A percentile compares a stretch with the other conserved stretches of the same genome.
phyloP scores from a whole-genome alignment of 257 asterid species.

The Solanum rostratum region DNA sequence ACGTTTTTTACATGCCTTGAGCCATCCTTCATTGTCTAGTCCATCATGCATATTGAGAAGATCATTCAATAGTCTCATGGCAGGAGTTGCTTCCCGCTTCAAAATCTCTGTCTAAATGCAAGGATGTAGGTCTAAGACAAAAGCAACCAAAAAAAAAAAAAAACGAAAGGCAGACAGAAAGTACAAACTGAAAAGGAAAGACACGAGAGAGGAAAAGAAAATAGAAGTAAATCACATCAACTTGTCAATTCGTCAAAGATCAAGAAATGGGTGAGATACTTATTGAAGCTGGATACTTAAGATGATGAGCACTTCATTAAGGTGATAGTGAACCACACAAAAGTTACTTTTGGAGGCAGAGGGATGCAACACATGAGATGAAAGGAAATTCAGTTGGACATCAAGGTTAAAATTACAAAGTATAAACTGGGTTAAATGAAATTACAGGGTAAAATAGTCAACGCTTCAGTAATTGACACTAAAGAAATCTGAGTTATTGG shows the following conservation, averaged over 20 bases:
- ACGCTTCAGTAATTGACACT: not conserved
- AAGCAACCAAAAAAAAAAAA: not conserved
- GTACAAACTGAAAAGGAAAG: not conserved
- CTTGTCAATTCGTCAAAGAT: not conserved
- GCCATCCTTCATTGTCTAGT: slow-evolving; percentile 77
- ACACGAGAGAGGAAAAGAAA: not conserved
- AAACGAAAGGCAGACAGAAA: not conserved
- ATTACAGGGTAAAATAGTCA: not conserved
- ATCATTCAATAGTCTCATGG: slow-evolving; percentile 81
- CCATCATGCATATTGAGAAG: slow-evolving; percentile 89
- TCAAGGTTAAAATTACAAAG: not conserved
- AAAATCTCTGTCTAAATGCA: slow-evolving; percentile 64
- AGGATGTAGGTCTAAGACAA: not conserved
- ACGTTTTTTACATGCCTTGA: slow-evolving; percentile 64
- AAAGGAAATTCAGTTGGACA: not conserved
- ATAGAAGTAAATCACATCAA: not conserved
- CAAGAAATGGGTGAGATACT: not conserved
- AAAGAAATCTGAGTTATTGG: not conserved
- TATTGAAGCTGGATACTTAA: not conserved
- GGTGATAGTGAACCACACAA: not conserved
- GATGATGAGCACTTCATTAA: not conserved
- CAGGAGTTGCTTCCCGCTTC: slow-evolving; percentile 81
- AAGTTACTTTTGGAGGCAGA: not conserved
- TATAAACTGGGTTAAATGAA: not conserved
- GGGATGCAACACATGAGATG: not conserved